A percentile compares a stretch with the other conserved stretches of the same genome.
phyloP scores from a whole-genome alignment of 208 protist species.

The Wallacemonas sp. region DNA sequence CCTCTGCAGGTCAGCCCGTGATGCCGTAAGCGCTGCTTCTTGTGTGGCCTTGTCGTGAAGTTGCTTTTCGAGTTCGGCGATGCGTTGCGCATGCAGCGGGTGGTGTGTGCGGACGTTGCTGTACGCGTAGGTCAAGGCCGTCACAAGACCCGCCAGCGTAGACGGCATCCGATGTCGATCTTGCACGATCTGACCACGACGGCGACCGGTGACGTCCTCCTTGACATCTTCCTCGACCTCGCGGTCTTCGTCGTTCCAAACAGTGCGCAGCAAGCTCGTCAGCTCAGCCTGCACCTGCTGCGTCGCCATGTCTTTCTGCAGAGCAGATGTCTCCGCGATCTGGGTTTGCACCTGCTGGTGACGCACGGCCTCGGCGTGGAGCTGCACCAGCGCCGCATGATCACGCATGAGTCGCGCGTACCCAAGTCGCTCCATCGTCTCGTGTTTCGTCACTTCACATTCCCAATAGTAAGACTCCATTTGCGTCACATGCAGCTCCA shows the following conservation, averaged over 20 bases:
- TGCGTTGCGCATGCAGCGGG: conserved; percentile 12
- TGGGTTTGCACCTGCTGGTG: conserved; percentile 27
- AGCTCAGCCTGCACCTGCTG: conserved; percentile 27
- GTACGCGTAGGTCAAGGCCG: conserved; percentile 36
- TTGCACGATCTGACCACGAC: neutral
- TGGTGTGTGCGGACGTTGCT: conserved; percentile 16
- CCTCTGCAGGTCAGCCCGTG: conserved; percentile 34
- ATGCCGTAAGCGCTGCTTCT: conserved; percentile 24
- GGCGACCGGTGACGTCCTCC: neutral
- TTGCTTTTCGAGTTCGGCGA: conserved; percentile 20
- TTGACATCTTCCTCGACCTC: conserved; percentile 2
- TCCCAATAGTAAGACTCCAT: conserved; percentile 36
- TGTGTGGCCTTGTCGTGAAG: conserved; percentile 26
- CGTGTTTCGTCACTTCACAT: conserved; percentile 25
- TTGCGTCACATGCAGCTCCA: conserved; percentile 32
- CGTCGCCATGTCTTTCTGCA: conserved; percentile 24
- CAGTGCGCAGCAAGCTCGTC: conserved; percentile 26
- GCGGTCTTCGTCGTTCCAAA: conserved; percentile 39
- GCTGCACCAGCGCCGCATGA: conserved; percentile 5
- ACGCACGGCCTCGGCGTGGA: conserved; percentile 17
- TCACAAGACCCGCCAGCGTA: conserved; percentile 25
- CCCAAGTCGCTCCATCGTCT: conserved; percentile 30
- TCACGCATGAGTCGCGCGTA: conserved; percentile 15
- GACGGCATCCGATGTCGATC: conserved; percentile 19
- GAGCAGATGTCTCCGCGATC: conserved; percentile 23